Percentiles rank a stretch among this genome's conserved stretches.
Evolutionary conservation across 2,329 filamentous ascomycete genomes (phyloP).

Genomic region (Neofusicoccum parvum): DNA sequence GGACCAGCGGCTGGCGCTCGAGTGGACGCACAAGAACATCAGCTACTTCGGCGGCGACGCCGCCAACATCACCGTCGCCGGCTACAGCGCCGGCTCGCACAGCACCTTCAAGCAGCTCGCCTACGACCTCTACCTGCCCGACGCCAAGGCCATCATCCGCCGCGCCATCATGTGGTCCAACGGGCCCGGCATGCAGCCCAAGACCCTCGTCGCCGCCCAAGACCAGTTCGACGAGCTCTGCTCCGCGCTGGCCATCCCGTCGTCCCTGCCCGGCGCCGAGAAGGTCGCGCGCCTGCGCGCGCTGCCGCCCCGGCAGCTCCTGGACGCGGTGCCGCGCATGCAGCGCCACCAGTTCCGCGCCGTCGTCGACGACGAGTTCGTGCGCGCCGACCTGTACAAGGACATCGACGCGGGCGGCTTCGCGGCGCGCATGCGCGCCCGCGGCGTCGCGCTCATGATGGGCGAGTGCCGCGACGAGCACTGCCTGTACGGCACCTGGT

Average conservation of each 20-base stretch:
- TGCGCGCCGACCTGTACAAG: slow-evolving; percentile 46
- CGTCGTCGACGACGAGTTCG: slow-evolving; percentile 53
- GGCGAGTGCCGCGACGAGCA: slow-evolving; percentile 60
- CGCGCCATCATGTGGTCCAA: slow-evolving; percentile 58
- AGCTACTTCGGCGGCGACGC: slow-evolving; percentile 54
- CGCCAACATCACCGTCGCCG: slow-evolving; percentile 55
- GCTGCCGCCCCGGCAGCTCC: slow-evolving; percentile 41
- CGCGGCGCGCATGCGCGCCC: slow-evolving; percentile 46
- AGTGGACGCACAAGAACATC: slow-evolving; percentile 58
- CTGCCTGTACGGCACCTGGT: slow-evolving; percentile 54
- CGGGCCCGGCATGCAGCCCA: slow-evolving; percentile 56
- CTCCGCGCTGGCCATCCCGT: slow-evolving; percentile 46
- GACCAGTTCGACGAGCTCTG: slow-evolving; percentile 57
- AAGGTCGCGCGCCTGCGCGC: slow-evolving; percentile 51
- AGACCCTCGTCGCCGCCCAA: slow-evolving; percentile 50
- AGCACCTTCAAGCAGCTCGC: slow-evolving; percentile 60
- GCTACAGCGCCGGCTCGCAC: slow-evolving; percentile 61
- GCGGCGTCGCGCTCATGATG: slow-evolving; percentile 53
- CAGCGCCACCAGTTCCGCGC: slow-evolving; percentile 56
- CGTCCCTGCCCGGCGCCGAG: slow-evolving; percentile 39
- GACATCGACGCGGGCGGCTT: slow-evolving; percentile 54
- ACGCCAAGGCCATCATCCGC: slow-evolving; percentile 51
- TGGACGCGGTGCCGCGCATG: slow-evolving; percentile 47
- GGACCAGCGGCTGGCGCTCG: slow-evolving; percentile 58
- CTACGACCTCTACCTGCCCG: slow-evolving; percentile 56